Evolutionary conservation across 345 rosid genomes (phyloP), one percentile per base, ranked within the genome.

Genomic region (Acer yangbiense): DNA sequence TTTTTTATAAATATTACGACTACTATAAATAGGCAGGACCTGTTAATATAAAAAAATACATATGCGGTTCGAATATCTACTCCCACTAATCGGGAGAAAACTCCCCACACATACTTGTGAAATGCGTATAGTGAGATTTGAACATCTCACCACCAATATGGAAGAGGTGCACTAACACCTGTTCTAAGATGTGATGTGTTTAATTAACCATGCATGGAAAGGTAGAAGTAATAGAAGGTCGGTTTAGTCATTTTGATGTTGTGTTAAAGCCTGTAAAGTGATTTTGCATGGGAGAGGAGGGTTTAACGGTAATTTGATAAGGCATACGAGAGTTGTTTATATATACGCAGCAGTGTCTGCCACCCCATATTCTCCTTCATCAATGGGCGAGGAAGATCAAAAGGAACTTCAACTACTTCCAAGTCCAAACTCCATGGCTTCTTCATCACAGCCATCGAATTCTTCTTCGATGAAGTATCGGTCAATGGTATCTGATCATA

Each of bases 351-450:
- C 77, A 7, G 72, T 52, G 60, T 32, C 69, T 71, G 66, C 77
- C 88, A 44, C 69, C 76, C 84, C 75, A 74, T 57, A 73, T 35
- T 58, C 62, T 65, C 14, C 64, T 65, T 57, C 79, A 23, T 48
- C 54, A 5, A 89, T 91, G 93, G 93, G 85, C 80, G 88, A 86
- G 16, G 88, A 90, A 68, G 88, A 86, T 79, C 89, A 92, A 60
- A 84, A 83, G 71, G 98, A 89, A 81, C 87, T 95, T 58, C 98
- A 95, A 81, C 91, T 95, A 12, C 94, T 95, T 58, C 97, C 98
- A 35, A 78, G 90, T 74, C 93, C 85, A 12, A 71, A 76, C 73
- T 79, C 90, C 21, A 78, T 82, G 9, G 80, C 88, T 20, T 70
- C 87, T 48, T 81, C 89, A 0, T 82, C 82, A 7, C 48, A 81